A percentile compares a stretch with the other conserved stretches of the same genome.
Conservation (phyloP, 352 stramenopile genomes). For the Hyaloperonospora brassicae region DNA sequence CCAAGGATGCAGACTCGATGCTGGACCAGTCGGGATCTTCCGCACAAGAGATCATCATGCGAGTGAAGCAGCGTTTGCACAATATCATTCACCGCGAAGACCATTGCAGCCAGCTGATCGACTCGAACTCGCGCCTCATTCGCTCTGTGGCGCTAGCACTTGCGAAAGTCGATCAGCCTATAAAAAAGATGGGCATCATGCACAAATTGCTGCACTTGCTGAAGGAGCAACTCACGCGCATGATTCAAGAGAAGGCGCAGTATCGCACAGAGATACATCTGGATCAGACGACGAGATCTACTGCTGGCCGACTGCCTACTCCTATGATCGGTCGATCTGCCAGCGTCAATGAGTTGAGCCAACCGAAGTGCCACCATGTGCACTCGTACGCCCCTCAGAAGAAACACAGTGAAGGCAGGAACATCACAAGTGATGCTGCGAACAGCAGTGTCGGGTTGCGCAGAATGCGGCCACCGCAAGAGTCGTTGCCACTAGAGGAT, state of each 20-base stretch:
- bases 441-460: constrained; percentile 27
- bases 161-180: constrained; percentile 86
- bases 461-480: constrained; percentile 16
- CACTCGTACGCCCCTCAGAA: constrained; percentile 48
- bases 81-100: constrained; percentile 81
- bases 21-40: constrained; percentile 97
- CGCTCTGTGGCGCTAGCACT: constrained; percentile 74
- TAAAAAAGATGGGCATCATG: constrained; percentile 89
- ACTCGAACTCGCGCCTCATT: constrained; percentile 70
- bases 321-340: constrained; percentile 51
- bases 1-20: constrained; percentile 92
- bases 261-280: constrained; percentile 42
- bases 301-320: constrained; percentile 16
- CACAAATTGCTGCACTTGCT: constrained; percentile 89
- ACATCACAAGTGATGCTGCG: constrained; percentile 32
- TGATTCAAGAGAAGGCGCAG: constrained; percentile 71
- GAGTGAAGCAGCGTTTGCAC: constrained; percentile 83
- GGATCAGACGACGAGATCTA: constrained; percentile 42
- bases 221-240: constrained; percentile 86
- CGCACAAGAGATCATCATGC: constrained; percentile 86
- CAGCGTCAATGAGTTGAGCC: constrained; percentile 53
- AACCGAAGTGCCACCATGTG: constrained; percentile 39
- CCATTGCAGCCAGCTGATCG: constrained; percentile 68
- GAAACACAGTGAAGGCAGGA: constrained; percentile 27
- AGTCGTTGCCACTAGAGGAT: constrained; percentile 42